phyloP scores from a whole-genome alignment of 1,284 basidiomycete genomes.

The Sporisorium exsertum region DNA sequence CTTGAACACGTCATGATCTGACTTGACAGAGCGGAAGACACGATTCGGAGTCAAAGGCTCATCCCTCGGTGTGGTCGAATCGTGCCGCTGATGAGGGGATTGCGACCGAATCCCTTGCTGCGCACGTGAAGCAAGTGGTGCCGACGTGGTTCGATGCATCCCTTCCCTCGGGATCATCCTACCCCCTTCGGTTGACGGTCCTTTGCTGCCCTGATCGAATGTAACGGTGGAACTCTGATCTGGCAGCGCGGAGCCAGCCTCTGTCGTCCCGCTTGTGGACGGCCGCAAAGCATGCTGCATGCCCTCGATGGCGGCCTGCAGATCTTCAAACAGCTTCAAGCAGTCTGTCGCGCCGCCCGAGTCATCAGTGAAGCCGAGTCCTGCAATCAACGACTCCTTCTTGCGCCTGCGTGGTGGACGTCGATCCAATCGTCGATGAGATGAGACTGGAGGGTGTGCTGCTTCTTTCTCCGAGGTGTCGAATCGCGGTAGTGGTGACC shows the following conservation, averaged over 20 bases:
- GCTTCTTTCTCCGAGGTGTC: constrained; percentile 9
- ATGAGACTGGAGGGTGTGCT: constrained; percentile 3
- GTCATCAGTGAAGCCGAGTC: constrained; percentile 31
- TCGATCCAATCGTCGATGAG: constrained; percentile 24
- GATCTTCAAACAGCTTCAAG: constrained; percentile 46
- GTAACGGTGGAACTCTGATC: constrained; percentile 8
- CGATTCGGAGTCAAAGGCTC: constrained; percentile 11
- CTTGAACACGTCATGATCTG: constrained; percentile 41
- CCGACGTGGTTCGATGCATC: constrained; percentile 31
- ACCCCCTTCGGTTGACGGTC: not conserved
- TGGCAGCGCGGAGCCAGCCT: not conserved
- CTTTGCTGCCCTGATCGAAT: constrained; percentile 8
- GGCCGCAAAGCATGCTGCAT: constrained; percentile 24
- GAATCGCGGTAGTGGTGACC: not conserved
- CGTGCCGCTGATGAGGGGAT: constrained; percentile 8
- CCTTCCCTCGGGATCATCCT: constrained; percentile 42
- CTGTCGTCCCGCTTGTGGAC: constrained; percentile 7
- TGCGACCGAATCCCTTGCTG: constrained; percentile 3
- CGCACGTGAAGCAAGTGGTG: constrained; percentile 12
- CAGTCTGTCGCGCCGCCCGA: constrained; percentile 23
- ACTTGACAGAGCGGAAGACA: constrained; percentile 32
- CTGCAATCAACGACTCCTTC: constrained; percentile 44
- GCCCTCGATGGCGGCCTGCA: constrained; percentile 41
- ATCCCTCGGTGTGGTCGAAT: not conserved
- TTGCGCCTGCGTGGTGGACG: constrained; percentile 40